Evolutionary conservation across 2,329 filamentous ascomycete genomes (phyloP).

Genomic region (Exophiala sp.): DNA sequence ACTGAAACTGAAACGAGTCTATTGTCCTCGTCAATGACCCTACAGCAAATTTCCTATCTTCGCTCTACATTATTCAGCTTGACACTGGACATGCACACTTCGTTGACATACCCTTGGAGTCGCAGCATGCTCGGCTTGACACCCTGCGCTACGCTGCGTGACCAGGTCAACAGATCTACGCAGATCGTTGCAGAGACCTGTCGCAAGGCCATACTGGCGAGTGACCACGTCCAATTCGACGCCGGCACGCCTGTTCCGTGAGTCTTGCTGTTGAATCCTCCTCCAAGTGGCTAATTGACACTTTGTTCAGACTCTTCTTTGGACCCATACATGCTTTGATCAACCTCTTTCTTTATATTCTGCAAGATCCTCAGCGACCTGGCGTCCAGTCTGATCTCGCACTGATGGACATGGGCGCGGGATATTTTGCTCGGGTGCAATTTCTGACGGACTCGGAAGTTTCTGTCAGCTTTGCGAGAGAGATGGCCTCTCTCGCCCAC

Average conservation of each 20-base stretch:
- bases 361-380: background rate
- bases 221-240: conserved; percentile 1
- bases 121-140: background rate
- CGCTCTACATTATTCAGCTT: background rate
- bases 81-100: conserved; percentile 4
- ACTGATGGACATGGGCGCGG: background rate
- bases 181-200: background rate
- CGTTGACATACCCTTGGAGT: conserved; percentile 3
- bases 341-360: background rate
- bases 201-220: conserved; percentile 1
- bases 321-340: background rate
- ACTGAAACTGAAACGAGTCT: background rate
- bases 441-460: background rate
- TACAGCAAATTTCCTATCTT: background rate
- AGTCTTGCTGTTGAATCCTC: background rate
- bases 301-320: no score
- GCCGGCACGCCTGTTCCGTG: conserved; percentile 4
- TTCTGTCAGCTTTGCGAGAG: background rate
- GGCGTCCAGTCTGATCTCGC: background rate
- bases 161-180: conserved; percentile 1
- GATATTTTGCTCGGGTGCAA: background rate
- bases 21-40: background rate
- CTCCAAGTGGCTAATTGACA: no score
- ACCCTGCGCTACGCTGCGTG: background rate
- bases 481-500: background rate